Evolutionary conservation across 2,329 filamentous ascomycete genomes (phyloP).

Genomic region (Ilyonectria robusta): DNA sequence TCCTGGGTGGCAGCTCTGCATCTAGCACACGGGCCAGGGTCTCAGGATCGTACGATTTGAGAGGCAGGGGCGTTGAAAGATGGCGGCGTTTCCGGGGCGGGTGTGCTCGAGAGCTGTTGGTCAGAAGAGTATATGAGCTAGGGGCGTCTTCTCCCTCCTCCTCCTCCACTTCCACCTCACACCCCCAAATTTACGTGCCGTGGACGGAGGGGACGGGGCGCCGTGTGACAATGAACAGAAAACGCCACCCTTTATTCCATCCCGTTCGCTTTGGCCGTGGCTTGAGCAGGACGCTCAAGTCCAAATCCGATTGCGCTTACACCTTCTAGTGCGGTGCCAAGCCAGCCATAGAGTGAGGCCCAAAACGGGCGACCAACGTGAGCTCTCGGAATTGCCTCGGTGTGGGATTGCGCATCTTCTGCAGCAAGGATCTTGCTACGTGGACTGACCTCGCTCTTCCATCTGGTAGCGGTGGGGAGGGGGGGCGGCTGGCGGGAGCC

Average conservation of each 20-base stretch:
- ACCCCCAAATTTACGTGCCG: background rate
- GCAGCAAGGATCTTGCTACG: conserved; percentile 34
- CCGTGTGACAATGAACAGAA: conserved; percentile 18
- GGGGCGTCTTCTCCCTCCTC: background rate
- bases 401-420: conserved; percentile 34
- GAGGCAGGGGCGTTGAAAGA: conserved; percentile 21
- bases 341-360: conserved; percentile 23
- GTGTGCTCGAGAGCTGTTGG: conserved; percentile 5
- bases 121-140: background rate
- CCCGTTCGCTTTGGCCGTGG: background rate
- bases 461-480: conserved; percentile 4
- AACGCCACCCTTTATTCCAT: conserved; percentile 6
- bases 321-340: conserved; percentile 36
- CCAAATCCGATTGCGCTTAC: conserved; percentile 4
- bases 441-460: conserved; percentile 17
- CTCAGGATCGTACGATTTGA: conserved; percentile 40
- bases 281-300: background rate
- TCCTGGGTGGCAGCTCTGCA: conserved; percentile 5
- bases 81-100: background rate
- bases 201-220: background rate
- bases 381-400: conserved; percentile 16
- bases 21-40: conserved; percentile 1
- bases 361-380: conserved; percentile 23
- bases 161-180: background rate
- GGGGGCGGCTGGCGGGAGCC: conserved; percentile 10